Percentiles rank a stretch among this genome's conserved stretches.
Conservation (phyloP, 331 rosid species). For the Erythrophleum ivorense region DNA sequence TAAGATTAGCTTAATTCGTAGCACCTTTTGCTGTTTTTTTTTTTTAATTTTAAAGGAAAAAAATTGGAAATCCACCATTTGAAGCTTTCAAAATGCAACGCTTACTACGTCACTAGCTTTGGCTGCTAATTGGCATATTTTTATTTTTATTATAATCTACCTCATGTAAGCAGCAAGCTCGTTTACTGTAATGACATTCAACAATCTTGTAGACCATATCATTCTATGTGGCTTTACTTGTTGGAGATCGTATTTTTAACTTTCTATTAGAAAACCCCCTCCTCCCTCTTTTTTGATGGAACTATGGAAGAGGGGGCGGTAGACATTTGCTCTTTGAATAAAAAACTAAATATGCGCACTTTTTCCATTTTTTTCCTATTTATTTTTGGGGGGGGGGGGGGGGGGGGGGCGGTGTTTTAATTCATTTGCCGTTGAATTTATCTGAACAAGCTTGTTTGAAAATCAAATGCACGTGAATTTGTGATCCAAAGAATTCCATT, state of each 20-base stretch:
- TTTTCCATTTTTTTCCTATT: too few species aligned
- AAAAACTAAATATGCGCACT: too few species aligned
- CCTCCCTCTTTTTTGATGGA: background rate
- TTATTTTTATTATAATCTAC: background rate
- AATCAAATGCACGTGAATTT: too few species aligned
- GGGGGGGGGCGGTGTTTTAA: too few species aligned
- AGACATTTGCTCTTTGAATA: background rate
- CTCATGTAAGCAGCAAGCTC: background rate
- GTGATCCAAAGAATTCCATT: too few species aligned
- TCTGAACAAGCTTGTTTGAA: too few species aligned
- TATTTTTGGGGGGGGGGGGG: too few species aligned
- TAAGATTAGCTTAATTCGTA: background rate
- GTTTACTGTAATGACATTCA: background rate
- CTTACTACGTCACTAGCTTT: background rate
- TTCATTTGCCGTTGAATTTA: too few species aligned
- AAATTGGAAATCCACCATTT: background rate
- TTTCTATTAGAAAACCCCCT: background rate
- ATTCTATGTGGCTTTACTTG: background rate
- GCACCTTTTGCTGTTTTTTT: background rate
- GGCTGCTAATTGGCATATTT: background rate
- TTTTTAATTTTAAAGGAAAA: background rate
- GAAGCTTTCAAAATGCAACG: background rate
- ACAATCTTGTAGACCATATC: background rate
- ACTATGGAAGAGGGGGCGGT: background rate
- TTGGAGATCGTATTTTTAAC: background rate